These are phyloP conservation scores for Solidago caesia DNA, from an alignment of 129 eudicot species.

Conservation along the genomic window DNA sequence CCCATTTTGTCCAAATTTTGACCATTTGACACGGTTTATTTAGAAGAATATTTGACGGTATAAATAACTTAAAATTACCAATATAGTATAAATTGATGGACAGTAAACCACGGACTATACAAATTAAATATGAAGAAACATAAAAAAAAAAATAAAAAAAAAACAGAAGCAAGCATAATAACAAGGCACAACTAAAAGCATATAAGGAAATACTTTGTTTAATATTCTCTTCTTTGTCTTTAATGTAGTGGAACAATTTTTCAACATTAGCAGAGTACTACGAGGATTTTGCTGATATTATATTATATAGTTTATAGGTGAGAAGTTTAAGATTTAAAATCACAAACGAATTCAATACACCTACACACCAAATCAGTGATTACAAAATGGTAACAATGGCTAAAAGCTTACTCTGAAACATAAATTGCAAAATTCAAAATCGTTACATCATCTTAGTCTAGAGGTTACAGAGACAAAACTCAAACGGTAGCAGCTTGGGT, in stretches of 20 bases:
- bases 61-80: background rate
- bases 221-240: conserved; percentile 17
- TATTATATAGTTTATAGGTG: background rate
- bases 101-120: background rate
- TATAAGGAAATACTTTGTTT: conserved; percentile 2
- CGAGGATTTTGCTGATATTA: background rate
- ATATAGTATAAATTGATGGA: background rate
- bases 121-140: background rate
- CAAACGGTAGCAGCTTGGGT: background rate
- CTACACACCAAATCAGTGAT: conserved; percentile 26
- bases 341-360: conserved; percentile 18
- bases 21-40: background rate
- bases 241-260: background rate
- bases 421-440: conserved; percentile 32
- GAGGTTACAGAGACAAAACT: conserved; percentile 5
- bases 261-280: background rate
- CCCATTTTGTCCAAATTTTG: background rate
- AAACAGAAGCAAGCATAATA: background rate
- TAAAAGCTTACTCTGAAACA: conserved; percentile 24
- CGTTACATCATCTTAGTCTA: conserved; percentile 2
- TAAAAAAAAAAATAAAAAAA: background rate
- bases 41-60: background rate
- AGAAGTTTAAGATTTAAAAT: background rate
- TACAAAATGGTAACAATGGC: conserved; percentile 21
- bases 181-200: conserved; percentile 18